phyloP scores from a whole-genome alignment of 108 stramenopile species.

The Chaetoceros muelleri region DNA sequence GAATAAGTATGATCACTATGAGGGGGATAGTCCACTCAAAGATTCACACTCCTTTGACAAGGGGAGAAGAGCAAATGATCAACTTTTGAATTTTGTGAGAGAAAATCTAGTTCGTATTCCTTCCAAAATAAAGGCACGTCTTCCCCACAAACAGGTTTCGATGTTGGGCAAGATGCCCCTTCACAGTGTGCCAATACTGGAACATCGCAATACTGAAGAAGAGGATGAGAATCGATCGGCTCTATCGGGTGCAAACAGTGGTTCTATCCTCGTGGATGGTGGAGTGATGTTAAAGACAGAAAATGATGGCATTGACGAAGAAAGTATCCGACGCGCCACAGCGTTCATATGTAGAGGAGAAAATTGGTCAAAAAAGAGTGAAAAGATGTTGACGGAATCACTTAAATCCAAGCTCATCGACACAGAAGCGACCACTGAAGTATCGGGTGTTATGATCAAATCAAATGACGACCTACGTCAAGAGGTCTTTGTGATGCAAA shows the following conservation, averaged over 20 bases:
- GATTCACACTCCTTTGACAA: neutral
- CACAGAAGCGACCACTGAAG: constrained; percentile 29
- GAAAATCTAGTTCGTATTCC: constrained; percentile 35
- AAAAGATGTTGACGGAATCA: constrained; percentile 54
- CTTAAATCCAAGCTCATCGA: constrained; percentile 27
- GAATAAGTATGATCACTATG: constrained; percentile 14
- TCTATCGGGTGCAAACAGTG: constrained; percentile 43
- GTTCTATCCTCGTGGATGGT: constrained; percentile 37
- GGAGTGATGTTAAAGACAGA: constrained; percentile 33
- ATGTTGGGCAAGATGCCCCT: constrained; percentile 10
- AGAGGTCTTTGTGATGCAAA: constrained; percentile 93
- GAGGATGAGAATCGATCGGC: constrained; percentile 19
- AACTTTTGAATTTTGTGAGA: constrained; percentile 29
- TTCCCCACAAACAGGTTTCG: constrained; percentile 12
- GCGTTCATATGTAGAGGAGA: constrained; percentile 62
- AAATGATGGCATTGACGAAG: constrained; percentile 52
- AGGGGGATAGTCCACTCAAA: constrained; percentile 15
- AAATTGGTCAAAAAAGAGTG: constrained; percentile 76
- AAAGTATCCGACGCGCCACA: constrained; percentile 55
- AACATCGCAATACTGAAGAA: constrained; percentile 21
- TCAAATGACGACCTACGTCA: constrained; percentile 97
- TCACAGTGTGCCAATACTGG: constrained; percentile 34
- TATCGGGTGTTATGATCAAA: constrained; percentile 84
- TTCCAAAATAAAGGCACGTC: constrained; percentile 15
- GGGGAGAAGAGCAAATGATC: constrained; percentile 21